Base-by-base conservation (phyloP, 345 rosid genomes). In the Hibiscus mutabilis region DNA sequence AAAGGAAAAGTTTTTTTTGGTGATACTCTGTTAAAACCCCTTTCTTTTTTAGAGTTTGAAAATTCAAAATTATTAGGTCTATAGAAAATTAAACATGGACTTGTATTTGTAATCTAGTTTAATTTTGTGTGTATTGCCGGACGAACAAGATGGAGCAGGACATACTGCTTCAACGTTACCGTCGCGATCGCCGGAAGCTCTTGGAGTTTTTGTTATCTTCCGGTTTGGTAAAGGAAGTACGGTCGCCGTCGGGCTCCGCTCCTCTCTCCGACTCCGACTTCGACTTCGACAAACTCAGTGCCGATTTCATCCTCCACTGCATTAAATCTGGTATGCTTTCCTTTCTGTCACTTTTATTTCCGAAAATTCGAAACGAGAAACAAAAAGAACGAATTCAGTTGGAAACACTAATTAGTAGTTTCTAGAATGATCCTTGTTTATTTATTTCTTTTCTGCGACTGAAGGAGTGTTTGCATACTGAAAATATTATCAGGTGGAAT, bases 131-230 rank as follows among this genome's bases (percentile, higher is more conserved):
- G 56, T 46, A 15, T 22, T 22, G 22, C 55, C 56, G 69, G 69
- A 15, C 56, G 42, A 5, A 24, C 21, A 37, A 37, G 66, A 79
- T 70, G 83, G 77, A 76, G 70, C 76, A 79, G 75, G 60, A 79
- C 58, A 75, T 81, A 72, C 79, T 86, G 65, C 60, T 90, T 70
- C 79, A 82, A 10, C 89, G 84, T 47, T 89, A 91, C 89, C 89
- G 97, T 72, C 74, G 77, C 70, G 97, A 95, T 89, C 97, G 97
- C 70, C 96, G 96, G 68, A 88, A 88, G 88, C 90, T 95, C 25
- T 27, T 95, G 49, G 88, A 86, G 81, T 95, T 85, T 75, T 83
- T 92, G 53, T 67, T 92, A 16, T 79, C 93, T 0, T 88, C 93
- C 44, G 89, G 87, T 25, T 79, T 79, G 65, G 79, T 89, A 37